These are phyloP conservation scores for Diaporthe ampelina DNA, from an alignment of 2,329 filamentous ascomycete species.

Conservation along the genomic window DNA sequence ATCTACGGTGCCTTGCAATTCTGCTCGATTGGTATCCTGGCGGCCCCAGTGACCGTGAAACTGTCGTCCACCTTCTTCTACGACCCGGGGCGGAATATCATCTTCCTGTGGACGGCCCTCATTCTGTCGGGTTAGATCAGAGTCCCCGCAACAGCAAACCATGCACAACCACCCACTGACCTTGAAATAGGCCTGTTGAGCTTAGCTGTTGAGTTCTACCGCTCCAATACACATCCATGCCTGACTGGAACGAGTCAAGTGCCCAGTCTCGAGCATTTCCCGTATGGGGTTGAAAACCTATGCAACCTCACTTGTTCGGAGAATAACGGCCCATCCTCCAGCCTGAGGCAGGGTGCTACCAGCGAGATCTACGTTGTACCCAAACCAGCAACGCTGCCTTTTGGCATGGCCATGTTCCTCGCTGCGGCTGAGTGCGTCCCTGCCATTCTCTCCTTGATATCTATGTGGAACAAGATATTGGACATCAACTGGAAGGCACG, in stretches of 20 bases:
- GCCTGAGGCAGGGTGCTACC: slow-evolving; percentile 66
- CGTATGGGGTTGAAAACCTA: slow-evolving; percentile 54
- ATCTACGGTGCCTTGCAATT: slow-evolving; percentile 77
- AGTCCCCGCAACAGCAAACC: background rate
- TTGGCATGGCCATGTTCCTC: slow-evolving; percentile 71
- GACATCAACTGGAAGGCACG: slow-evolving; percentile 70
- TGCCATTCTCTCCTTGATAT: slow-evolving; percentile 71
- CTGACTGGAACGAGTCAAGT: slow-evolving; percentile 45
- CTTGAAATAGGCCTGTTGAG: slow-evolving; percentile 65
- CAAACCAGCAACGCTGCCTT: slow-evolving; percentile 66
- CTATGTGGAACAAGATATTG: slow-evolving; percentile 75
- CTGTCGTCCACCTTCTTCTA: slow-evolving; percentile 75
- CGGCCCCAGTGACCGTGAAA: slow-evolving; percentile 73
- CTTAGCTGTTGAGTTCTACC: slow-evolving; percentile 75
- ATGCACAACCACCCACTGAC: background rate
- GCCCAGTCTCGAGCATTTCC: slow-evolving; percentile 60
- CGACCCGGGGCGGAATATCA: slow-evolving; percentile 73
- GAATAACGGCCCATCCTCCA: slow-evolving; percentile 64
- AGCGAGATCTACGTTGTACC: slow-evolving; percentile 76
- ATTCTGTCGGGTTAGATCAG: slow-evolving; percentile 66
- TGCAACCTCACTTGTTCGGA: slow-evolving; percentile 65
- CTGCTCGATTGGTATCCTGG: slow-evolving; percentile 75
- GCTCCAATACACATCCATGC: slow-evolving; percentile 52
- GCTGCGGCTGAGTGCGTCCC: slow-evolving; percentile 76
- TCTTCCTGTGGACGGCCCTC: slow-evolving; percentile 75